These are phyloP conservation scores for Zizania latifolia DNA, from an alignment of 176 grass and related monocot species.

Conservation along the genomic window DNA sequence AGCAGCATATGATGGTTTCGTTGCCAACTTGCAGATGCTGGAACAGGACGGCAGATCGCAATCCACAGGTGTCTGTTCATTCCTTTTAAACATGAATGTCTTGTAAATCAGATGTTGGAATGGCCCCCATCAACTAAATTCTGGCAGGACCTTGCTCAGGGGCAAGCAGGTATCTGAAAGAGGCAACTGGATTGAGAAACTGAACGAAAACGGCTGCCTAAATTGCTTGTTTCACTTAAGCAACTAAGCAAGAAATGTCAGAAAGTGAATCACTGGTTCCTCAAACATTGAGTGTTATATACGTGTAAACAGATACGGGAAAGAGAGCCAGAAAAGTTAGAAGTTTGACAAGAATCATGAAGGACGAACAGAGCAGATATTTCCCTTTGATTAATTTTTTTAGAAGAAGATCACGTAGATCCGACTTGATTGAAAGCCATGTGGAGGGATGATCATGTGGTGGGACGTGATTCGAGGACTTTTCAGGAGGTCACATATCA, in stretches of 20 bases:
- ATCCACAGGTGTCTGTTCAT: conserved; percentile 20
- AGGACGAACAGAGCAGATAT: background rate
- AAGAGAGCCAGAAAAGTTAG: background rate
- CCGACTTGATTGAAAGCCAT: too few species aligned
- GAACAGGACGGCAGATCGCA: conserved; percentile 34
- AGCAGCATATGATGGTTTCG: background rate
- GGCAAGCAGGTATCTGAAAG: too few species aligned
- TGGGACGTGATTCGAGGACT: too few species aligned
- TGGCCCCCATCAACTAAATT: background rate
- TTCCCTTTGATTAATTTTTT: too few species aligned
- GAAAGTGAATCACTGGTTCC: background rate
- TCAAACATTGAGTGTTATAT: conserved; percentile 2
- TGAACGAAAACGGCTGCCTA: background rate
- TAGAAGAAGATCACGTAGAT: too few species aligned
- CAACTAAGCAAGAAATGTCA: background rate
- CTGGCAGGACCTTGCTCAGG: background rate
- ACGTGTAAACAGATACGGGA: background rate
- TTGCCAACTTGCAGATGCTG: conserved; percentile 17
- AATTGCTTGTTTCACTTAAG: conserved; percentile 34
- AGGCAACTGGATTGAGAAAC: conserved; percentile 11
- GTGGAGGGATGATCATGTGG: too few species aligned
- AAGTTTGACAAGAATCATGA: background rate
- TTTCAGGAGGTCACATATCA: too few species aligned
- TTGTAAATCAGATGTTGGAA: background rate
- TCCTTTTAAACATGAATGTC: conserved; percentile 20